phyloP scores from a whole-genome alignment of 208 protist genomes.

The Balamuthia mandrillaris region DNA sequence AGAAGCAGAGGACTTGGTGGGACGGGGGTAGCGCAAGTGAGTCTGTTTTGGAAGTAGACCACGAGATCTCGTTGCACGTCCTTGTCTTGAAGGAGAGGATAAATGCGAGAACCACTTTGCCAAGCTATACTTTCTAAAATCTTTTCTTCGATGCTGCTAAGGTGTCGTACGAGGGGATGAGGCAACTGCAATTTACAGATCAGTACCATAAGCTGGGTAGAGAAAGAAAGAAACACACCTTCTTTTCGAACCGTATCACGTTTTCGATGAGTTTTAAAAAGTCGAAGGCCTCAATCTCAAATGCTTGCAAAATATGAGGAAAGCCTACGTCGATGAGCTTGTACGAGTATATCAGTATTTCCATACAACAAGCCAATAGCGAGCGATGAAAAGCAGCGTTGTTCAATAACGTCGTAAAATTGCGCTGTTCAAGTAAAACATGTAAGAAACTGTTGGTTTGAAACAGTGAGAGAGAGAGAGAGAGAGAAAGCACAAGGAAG shows the following conservation, averaged over 20 bases:
- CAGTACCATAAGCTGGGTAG: no score
- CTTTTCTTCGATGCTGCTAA: not conserved
- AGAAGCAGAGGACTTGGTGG: not conserved
- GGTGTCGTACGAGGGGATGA: not conserved
- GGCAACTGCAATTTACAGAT: no score
- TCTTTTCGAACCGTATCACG: no score
- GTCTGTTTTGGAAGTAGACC: not conserved
- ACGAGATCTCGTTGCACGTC: not conserved
- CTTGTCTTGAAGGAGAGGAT: not conserved
- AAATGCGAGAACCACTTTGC: not conserved
- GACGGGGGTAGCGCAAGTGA: no score
- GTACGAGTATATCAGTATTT: conserved; percentile 16
- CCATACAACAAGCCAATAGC: conserved; percentile 14
- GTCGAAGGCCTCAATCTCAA: conserved; percentile 19
- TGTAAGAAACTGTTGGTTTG: not conserved
- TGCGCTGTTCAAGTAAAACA: not conserved
- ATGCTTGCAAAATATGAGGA: not conserved
- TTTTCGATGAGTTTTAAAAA: conserved; percentile 13
- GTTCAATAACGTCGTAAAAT: no score
- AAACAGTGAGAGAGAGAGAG: not conserved
- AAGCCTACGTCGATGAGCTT: conserved; percentile 27
- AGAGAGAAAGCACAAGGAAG: no score
- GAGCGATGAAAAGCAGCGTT: no score
- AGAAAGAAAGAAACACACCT: no score
- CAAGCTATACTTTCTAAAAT: conserved; percentile 8